Evolutionary conservation across 2,329 filamentous ascomycete species (phyloP), one percentile per base, ranked within the genome.

Genomic region (Amphichorda felina): DNA sequence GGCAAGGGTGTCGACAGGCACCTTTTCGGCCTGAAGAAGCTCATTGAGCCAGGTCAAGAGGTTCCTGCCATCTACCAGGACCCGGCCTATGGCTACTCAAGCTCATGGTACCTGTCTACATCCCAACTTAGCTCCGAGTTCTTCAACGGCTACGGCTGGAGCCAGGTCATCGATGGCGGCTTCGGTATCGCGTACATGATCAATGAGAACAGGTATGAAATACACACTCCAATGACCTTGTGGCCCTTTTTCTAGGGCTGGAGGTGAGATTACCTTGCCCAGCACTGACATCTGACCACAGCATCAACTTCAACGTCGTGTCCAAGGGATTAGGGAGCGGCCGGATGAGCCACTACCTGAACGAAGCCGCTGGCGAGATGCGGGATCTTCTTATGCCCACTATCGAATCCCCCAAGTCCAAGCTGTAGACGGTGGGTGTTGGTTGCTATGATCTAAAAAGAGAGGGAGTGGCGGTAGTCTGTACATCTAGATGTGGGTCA

Each of bases 151-250:
- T 98, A 98, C 60, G 91, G 91, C 31, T 98, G 91, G 91, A 91
- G 83, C 54, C 89, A 98, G 66, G 91, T 98, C 35, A 82, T 96
- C 37, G 88, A 96, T 52, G 84, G 82, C 41, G 91, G 91, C 21
- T 98, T 91, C 62, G 91, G 91, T 45, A 94, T 98, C 54, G 91
- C 91, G 27, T 98, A 98, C 59, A 98, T 98, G 91, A 96, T 98
- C 59, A 98, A 98, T 56, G 89, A 96, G 70, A 94, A 95, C 61
- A 88, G 77, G 81, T 85, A 55, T 59, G 66, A 11, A 14, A 29
- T 14, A 10, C 28, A 30, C 16, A 14, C 8, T 30, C n/a, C 28
- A 15, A n/a, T n/a, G n/a, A n/a, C n/a, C n/a, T 16, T 30, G 9
- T 15, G 16, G 8, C 8, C 13, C 6, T 18, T 19, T 9, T 31